phyloP scores from a whole-genome alignment of 495 filamentous ascomycete genomes.

The Daldinia bambusicola region DNA sequence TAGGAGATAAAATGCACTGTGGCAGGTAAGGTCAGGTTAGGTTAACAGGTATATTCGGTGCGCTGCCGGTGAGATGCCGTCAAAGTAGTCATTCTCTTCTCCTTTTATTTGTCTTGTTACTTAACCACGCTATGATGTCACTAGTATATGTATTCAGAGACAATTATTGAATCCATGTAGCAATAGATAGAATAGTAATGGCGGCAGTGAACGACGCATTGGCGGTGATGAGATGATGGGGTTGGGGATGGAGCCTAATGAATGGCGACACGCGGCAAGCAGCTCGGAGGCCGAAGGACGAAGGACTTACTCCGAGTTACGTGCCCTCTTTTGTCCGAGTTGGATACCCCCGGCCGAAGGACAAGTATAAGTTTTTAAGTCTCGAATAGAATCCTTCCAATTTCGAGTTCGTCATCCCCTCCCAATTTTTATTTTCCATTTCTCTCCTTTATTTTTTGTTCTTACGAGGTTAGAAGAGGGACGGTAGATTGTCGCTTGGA shows the following conservation, averaged over 20 bases:
- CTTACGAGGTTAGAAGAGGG: neutral
- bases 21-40: neutral
- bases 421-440: neutral
- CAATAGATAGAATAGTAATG: neutral
- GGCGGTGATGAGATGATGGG: slow-evolving; percentile 2
- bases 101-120: neutral
- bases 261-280: slow-evolving; percentile 3
- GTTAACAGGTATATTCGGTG: too few species aligned
- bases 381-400: slow-evolving; percentile 36
- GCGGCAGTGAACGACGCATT: neutral
- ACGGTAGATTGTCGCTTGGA: neutral
- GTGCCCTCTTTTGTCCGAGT: slow-evolving; percentile 44
- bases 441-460: neutral
- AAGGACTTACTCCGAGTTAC: slow-evolving; percentile 30
- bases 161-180: neutral
- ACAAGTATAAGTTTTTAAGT: slow-evolving; percentile 36
- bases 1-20: neutral
- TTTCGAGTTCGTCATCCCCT: slow-evolving; percentile 36
- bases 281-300: slow-evolving; percentile 24
- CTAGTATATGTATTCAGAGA: neutral
- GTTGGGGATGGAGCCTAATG: neutral
- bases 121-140: neutral
- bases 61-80: neutral
- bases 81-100: neutral
- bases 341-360: slow-evolving; percentile 36